These are phyloP conservation scores for Linnemannia zychae DNA, from an alignment of 192 early-diverging fungal genomes.

Conservation along the genomic window DNA sequence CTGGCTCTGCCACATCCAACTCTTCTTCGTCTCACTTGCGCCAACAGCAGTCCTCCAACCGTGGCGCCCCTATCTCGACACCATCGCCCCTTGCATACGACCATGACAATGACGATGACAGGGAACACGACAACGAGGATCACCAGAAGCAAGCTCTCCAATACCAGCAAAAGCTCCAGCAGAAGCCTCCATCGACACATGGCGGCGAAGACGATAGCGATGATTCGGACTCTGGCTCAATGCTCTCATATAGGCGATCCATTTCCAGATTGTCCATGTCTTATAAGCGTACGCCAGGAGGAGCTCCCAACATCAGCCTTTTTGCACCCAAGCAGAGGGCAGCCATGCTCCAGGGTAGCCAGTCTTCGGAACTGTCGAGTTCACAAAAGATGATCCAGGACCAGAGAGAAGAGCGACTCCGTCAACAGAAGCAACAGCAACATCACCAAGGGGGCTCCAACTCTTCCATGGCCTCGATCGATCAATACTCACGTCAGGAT, in stretches of 20 bases:
- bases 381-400: constrained; percentile 55
- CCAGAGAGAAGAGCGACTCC: constrained; percentile 47
- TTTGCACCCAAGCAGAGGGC: constrained; percentile 38
- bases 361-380: constrained; percentile 6
- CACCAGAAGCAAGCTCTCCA: constrained; percentile 37
- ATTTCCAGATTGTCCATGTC: constrained; percentile 49
- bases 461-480: constrained; percentile 18
- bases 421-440: constrained; percentile 40
- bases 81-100: constrained; percentile 14
- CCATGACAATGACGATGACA: constrained; percentile 21
- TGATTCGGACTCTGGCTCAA: constrained; percentile 48
- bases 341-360: constrained; percentile 26
- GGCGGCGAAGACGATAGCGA: constrained; percentile 40
- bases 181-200: constrained; percentile 39
- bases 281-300: constrained; percentile 32
- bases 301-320: constrained; percentile 42
- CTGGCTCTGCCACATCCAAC: constrained; percentile 23
- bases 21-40: constrained; percentile 10
- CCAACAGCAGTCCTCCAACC: not conserved
- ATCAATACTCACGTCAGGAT: constrained; percentile 28
- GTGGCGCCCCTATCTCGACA: not conserved
- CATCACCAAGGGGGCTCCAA: not conserved
- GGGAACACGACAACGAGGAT: constrained; percentile 20
- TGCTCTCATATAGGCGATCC: constrained; percentile 45
- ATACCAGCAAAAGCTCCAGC: constrained; percentile 50